phyloP scores from a whole-genome alignment of 78 protist species.

The Dictyostelium intermedium region DNA sequence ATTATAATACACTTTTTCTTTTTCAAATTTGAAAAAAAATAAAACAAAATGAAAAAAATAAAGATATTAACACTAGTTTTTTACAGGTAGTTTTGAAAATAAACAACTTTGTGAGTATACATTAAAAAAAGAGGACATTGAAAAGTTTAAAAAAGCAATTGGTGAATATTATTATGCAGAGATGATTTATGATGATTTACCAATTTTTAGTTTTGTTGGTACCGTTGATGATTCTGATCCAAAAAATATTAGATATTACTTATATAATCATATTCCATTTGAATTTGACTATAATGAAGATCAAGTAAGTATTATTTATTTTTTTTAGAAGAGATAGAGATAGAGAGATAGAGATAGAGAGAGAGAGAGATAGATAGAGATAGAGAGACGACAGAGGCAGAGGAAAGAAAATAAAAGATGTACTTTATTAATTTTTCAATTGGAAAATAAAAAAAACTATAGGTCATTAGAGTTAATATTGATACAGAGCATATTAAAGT shows the following conservation, averaged over 20 bases:
- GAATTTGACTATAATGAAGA: constrained; percentile 90
- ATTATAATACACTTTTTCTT: neutral
- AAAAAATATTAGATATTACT: constrained; percentile 21
- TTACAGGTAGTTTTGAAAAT: neutral
- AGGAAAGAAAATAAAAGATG: no score
- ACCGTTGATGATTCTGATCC: constrained; percentile 57
- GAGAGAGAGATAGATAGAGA: no score
- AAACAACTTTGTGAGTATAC: constrained; percentile 82
- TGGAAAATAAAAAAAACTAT: neutral
- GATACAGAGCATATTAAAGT: constrained; percentile 41
- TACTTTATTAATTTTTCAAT: no score
- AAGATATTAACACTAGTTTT: neutral
- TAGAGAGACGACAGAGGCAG: no score
- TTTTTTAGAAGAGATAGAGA: no score
- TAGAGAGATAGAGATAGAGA: no score
- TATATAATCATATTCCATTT: constrained; percentile 94
- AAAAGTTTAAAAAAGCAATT: constrained; percentile 87
- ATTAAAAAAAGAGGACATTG: constrained; percentile 74
- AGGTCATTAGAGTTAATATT: constrained; percentile 45
- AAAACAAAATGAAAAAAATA: neutral
- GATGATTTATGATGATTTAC: constrained; percentile 80
- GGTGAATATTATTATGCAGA: constrained; percentile 92
- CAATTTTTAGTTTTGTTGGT: constrained; percentile 62
- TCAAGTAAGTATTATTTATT: constrained; percentile 75
- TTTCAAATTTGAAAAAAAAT: neutral